Evolutionary conservation across 495 filamentous ascomycete genomes (phyloP).

Genomic region (Jackrogersella minutella): DNA sequence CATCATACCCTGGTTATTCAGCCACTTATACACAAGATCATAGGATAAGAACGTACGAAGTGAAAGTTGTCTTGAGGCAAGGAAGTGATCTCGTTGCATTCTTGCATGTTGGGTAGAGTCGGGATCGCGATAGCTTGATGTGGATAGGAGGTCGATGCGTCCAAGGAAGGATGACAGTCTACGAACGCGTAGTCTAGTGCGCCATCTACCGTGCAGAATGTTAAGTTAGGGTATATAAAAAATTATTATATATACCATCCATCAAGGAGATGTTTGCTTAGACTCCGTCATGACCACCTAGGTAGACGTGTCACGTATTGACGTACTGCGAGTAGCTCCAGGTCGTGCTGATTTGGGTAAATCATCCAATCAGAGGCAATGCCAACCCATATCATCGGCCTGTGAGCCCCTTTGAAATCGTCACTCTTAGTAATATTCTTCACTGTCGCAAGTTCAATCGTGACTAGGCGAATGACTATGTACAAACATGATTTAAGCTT

Average conservation of each 20-base stretch:
- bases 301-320: slow-evolving; percentile 20
- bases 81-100: background rate
- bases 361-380: slow-evolving; percentile 7
- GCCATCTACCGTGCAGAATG: background rate
- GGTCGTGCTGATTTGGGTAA: slow-evolving; percentile 2
- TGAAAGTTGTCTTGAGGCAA: background rate
- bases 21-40: background rate
- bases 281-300: slow-evolving; percentile 12
- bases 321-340: slow-evolving; percentile 11
- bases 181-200: background rate
- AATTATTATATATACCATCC: slow-evolving; percentile 11
- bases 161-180: background rate
- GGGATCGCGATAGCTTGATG: background rate
- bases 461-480: background rate
- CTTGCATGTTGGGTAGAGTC: background rate
- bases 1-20: too few species aligned
- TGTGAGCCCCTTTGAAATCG: background rate
- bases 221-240: background rate
- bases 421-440: background rate
- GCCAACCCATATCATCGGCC: background rate
- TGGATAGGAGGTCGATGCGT: background rate
- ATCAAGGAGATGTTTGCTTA: slow-evolving; percentile 21
- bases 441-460: background rate
- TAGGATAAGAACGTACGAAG: background rate
- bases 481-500: background rate